Base-by-base conservation (phyloP, 306 rosid species). In the Ammopiptanthus mongolicus region DNA sequence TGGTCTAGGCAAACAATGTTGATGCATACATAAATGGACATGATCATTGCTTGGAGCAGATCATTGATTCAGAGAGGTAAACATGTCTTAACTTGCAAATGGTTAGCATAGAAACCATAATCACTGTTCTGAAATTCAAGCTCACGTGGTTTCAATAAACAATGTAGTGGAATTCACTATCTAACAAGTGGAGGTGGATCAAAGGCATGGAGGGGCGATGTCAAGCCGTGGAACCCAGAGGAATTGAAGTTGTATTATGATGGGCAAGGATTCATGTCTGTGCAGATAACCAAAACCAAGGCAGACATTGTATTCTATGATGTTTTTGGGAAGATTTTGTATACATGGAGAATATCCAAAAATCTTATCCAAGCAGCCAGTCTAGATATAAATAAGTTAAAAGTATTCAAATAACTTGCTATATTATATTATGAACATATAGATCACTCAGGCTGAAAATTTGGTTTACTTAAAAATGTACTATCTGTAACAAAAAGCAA, bases 111-210 rank as follows among this genome's bases (percentile, higher is more conserved):
- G 37, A 76, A 65, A 39, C 33, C 37, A 41, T 25, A 39, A 58
- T 31, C 62, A 46, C 6, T 37, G 50, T 56, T 74, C 52, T 74
- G 52, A 69, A 65, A 83, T 34, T 53, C 17, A 69, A 48, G 52
- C 64, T 73, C 28, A 42, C 18, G 2, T n/a, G 19, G 6, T 69
- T 55, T 39, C 69, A 52, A 53, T 36, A 11, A 62, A 74, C 59
- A 60, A 77, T 71, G 82, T 52, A 93, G 97, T 53, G 82, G 90
- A 65, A 75, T 89, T 55, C 91, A 88, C 71, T 91, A 77, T 67
- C 15, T 93, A 22, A 93, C 97, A 5, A 93, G 98, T 52, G 96
- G 98, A 37, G 97, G 92, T 5, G 96, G 97, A 5, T 93, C 98
- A 1, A 91, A 88, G 83, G 97, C 98, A 53, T 93, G 98, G 98